These are phyloP conservation scores for Solanum hybrid DNA, from an alignment of 305 asterid genomes.

Conservation along the genomic window DNA sequence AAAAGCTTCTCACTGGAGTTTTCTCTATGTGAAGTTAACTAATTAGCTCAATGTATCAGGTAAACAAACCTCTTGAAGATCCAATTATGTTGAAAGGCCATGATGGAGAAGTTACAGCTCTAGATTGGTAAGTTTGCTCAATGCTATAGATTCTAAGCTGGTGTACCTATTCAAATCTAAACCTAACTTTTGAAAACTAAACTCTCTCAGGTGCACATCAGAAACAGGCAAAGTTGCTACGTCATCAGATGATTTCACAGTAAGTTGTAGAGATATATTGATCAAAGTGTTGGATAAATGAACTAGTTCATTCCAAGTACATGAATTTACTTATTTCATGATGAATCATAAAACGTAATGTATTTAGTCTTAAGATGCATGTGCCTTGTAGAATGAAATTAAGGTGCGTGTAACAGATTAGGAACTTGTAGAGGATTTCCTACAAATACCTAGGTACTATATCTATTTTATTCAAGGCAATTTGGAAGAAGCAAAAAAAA, in stretches of 20 bases:
- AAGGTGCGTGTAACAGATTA: background rate
- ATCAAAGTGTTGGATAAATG: background rate
- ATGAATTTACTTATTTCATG: background rate
- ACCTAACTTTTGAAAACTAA: conserved; percentile 5
- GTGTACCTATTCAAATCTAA: background rate
- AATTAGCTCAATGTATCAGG: conserved; percentile 31
- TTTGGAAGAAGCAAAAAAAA: background rate
- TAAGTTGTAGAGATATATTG: conserved; percentile 24
- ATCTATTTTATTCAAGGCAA: background rate
- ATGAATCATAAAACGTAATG: background rate
- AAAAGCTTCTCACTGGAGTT: background rate
- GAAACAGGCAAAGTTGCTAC: conserved; percentile 89
- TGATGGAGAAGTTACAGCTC: conserved; percentile 89
- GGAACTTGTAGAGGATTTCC: background rate
- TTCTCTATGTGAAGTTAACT: background rate
- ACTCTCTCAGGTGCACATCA: conserved; percentile 60
- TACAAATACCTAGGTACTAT: background rate
- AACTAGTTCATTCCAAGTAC: background rate
- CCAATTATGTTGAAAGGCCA: conserved; percentile 67
- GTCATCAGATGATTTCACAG: conserved; percentile 89
- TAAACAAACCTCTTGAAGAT: conserved; percentile 53
- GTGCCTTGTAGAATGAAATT: background rate
- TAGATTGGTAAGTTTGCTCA: conserved; percentile 53
- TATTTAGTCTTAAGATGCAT: background rate
- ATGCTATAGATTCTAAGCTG: background rate